Conservation (phyloP, 2,329 filamentous ascomycete genomes). For the Penicillium sp. region DNA sequence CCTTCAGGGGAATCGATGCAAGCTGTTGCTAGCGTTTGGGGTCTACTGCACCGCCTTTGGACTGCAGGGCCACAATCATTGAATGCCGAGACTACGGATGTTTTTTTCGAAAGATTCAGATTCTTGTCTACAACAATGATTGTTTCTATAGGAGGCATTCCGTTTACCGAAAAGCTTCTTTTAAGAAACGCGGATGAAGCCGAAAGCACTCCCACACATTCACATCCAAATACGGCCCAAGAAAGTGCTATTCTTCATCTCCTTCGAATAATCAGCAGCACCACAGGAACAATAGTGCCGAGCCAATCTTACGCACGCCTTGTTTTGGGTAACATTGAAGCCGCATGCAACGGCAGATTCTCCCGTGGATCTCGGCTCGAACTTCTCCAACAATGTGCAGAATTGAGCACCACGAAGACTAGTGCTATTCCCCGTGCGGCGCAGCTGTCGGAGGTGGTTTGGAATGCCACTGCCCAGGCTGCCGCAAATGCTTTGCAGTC, state of each 20-base stretch:
- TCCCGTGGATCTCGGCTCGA: constrained; percentile 40
- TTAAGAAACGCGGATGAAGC: constrained; percentile 54
- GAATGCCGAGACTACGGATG: constrained; percentile 32
- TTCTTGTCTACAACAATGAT: constrained; percentile 54
- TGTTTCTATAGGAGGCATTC: constrained; percentile 48
- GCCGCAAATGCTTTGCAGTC: constrained; percentile 42
- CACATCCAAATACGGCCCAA: constrained; percentile 26
- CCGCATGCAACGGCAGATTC: constrained; percentile 33
- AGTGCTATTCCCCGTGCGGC: constrained; percentile 8
- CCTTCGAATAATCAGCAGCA: constrained; percentile 33
- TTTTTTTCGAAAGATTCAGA: constrained; percentile 50
- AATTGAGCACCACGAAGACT: constrained; percentile 21
- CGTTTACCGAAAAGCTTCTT: constrained; percentile 52
- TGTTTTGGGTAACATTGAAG: constrained; percentile 31
- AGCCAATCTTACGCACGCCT: constrained; percentile 29
- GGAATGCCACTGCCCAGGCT: constrained; percentile 36
- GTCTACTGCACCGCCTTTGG: constrained; percentile 70
- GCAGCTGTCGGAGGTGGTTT: constrained; percentile 28
- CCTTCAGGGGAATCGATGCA: constrained; percentile 78
- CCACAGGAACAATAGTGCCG: constrained; percentile 16
- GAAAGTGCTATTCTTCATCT: constrained; percentile 42
- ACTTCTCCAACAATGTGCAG: constrained; percentile 39
- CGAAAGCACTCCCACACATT: constrained; percentile 38
- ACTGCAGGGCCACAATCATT: constrained; percentile 47
- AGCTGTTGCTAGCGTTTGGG: constrained; percentile 71